phyloP scores from a whole-genome alignment of 352 stramenopile genomes.

The Globisporangium spinosum region DNA sequence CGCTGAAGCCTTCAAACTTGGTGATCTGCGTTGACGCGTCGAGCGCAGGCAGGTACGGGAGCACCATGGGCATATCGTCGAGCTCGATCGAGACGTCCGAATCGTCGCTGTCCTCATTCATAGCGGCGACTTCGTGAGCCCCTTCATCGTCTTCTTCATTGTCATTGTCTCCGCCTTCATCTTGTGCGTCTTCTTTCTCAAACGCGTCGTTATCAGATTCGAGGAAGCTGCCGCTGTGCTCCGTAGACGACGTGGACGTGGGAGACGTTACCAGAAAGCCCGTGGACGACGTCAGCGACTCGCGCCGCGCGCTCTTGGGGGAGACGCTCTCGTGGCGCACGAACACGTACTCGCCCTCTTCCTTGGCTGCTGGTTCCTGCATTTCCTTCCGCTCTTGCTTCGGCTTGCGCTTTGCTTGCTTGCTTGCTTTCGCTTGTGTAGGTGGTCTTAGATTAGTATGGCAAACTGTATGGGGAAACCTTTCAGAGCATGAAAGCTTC shows the following conservation, averaged over 20 bases:
- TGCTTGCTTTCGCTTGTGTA: not conserved
- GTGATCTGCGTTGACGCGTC: conserved; percentile 86
- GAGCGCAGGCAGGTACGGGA: conserved; percentile 71
- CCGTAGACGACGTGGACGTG: conserved; percentile 15
- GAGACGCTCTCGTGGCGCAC: conserved; percentile 29
- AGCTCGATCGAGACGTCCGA: conserved; percentile 46
- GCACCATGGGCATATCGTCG: conserved; percentile 39
- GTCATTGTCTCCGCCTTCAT: conserved; percentile 26
- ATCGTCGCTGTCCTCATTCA: conserved; percentile 20
- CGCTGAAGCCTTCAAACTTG: conserved; percentile 74
- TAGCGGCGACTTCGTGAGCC: not conserved
- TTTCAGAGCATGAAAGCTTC: not conserved
- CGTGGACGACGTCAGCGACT: conserved; percentile 14
- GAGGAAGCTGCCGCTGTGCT: not conserved
- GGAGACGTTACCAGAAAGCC: conserved; percentile 17
- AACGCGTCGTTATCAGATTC: conserved; percentile 14
- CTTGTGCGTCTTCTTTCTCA: conserved; percentile 23
- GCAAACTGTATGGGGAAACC: conserved; percentile 11
- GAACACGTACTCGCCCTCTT: conserved; percentile 79
- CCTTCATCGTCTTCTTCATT: conserved; percentile 7
- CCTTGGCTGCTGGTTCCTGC: conserved; percentile 19
- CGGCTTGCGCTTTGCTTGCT: not conserved
- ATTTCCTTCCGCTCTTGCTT: conserved; percentile 1
- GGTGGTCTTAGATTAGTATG: conserved; percentile 3
- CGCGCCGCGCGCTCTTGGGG: conserved; percentile 6